These are phyloP conservation scores for Amauroascus verrucosus DNA, from an alignment of 2,329 filamentous ascomycete genomes.

Conservation along the genomic window DNA sequence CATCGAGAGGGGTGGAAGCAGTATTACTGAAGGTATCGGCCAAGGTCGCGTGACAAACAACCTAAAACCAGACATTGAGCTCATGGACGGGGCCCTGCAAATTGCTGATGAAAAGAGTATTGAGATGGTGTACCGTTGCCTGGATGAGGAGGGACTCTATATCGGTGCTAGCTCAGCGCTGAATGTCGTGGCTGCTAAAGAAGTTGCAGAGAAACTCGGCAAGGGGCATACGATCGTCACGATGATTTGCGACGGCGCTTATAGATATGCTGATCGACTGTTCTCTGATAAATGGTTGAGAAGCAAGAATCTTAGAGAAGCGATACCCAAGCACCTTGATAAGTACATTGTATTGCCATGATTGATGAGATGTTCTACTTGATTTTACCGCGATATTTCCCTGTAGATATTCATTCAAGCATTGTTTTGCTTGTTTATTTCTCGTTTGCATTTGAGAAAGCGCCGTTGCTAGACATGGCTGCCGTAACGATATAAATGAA, in stretches of 20 bases:
- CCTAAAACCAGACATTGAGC: constrained; percentile 68
- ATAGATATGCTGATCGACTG: constrained; percentile 85
- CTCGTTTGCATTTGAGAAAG: background rate
- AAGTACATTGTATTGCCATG: constrained; percentile 91
- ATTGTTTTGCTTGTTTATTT: background rate
- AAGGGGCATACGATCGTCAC: constrained; percentile 87
- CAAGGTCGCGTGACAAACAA: constrained; percentile 97
- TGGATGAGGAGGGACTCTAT: constrained; percentile 93
- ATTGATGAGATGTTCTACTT: constrained; percentile 2
- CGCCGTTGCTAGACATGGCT: background rate
- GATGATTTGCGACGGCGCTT: constrained; percentile 90
- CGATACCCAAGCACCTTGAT: constrained; percentile 73
- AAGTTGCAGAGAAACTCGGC: constrained; percentile 83
- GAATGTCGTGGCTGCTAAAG: constrained; percentile 90
- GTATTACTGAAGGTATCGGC: constrained; percentile 95
- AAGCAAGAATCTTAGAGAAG: constrained; percentile 68
- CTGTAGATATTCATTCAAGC: background rate
- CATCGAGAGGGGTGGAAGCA: constrained; percentile 68
- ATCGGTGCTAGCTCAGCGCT: constrained; percentile 85
- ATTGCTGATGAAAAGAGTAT: constrained; percentile 91
- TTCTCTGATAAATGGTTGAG: constrained; percentile 88
- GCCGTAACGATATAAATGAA: background rate
- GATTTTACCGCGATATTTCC: background rate
- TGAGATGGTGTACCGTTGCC: constrained; percentile 91
- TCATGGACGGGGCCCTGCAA: constrained; percentile 73